Evolutionary conservation across 2,329 filamentous ascomycete species (phyloP), one percentile per base, ranked within the genome.

Genomic region (Neofusicoccum sp.): DNA sequence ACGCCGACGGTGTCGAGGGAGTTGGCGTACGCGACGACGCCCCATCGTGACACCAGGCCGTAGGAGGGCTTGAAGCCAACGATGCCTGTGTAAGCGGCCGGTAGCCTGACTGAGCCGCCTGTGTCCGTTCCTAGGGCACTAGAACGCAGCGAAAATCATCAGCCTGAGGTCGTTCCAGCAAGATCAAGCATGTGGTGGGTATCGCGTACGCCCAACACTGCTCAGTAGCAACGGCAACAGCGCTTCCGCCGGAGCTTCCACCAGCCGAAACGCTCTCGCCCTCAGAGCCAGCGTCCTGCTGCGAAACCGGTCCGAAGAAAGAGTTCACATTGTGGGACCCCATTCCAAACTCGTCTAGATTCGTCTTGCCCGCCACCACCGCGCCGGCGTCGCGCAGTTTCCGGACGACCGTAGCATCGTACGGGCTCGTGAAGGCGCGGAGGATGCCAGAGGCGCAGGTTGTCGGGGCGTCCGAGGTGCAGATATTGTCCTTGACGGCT

Each of bases 281-380:
- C 4, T 36, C 4, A 64, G 56, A 8, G 64, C 29, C 8, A 31
- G 16, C 22, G 22, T 22, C 28, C 67, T 71, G 16, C 67, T 61
- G 44, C 37, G 62, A 56, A 14, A 45, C 90, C 1, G 85, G 74
- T 1, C 90, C 91, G 69, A 88, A 87, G 61, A 82, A 78, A 0
- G 92, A 93, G 70, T 89, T 79, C 22, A 82, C 84, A 1, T 88
- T 90, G 73, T 97, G 89, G 7, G 92, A 96, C 2, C 93, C 93
- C 93, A 97, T 97, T 33, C 93, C 93, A 74, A 97, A 97, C 74
- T 96, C 95, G 77, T 98, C 95, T 82, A 98, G 87, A 74, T 96
- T 97, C 2, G 92, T 93, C 77, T 97, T 97, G 6, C 89, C 90
- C 1, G 88, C 82, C 1, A 94, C 75, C 5, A 84, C 75, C 5